Evolutionary conservation across 805 yeast species (phyloP).

Genomic region (Nakazawaea wickerhamii): DNA sequence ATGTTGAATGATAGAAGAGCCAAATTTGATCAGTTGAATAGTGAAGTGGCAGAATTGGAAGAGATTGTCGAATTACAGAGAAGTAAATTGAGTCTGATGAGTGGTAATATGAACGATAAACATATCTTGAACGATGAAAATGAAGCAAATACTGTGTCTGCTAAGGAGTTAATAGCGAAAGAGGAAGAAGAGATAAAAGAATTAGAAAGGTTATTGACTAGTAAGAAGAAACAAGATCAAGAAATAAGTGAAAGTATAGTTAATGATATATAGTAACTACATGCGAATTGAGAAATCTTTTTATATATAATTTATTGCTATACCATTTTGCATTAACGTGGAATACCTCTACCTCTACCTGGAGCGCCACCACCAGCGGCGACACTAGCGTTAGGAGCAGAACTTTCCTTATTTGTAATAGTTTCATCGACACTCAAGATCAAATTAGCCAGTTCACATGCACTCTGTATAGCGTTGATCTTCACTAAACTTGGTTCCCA

Average conservation of each 20-base stretch:
- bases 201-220: conserved; percentile 33
- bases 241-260: conserved; percentile 6
- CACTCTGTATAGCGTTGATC: conserved; percentile 88
- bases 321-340: no score
- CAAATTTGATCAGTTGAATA: conserved; percentile 30
- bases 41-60: conserved; percentile 38
- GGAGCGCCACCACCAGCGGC: conserved; percentile 37
- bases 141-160: conserved; percentile 21
- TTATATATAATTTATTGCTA: no score
- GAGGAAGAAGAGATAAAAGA: conserved; percentile 42
- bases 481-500: conserved; percentile 99
- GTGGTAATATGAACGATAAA: conserved; percentile 24
- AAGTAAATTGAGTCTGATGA: conserved; percentile 31
- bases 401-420: conserved; percentile 64
- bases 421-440: conserved; percentile 97
- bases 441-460: conserved; percentile 93
- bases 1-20: conserved; percentile 1
- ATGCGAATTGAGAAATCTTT: not conserved
- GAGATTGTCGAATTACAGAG: conserved; percentile 38
- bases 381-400: conserved; percentile 43
- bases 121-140: conserved; percentile 9
- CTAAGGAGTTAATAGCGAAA: conserved; percentile 34
- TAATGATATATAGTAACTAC: not conserved
- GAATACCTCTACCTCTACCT: conserved; percentile 73
- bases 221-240: conserved; percentile 13